Percentiles rank a stretch among this genome's conserved stretches.
Evolutionary conservation across 2,329 filamentous ascomycete species (phyloP).

Genomic region (Fusarium secorum): DNA sequence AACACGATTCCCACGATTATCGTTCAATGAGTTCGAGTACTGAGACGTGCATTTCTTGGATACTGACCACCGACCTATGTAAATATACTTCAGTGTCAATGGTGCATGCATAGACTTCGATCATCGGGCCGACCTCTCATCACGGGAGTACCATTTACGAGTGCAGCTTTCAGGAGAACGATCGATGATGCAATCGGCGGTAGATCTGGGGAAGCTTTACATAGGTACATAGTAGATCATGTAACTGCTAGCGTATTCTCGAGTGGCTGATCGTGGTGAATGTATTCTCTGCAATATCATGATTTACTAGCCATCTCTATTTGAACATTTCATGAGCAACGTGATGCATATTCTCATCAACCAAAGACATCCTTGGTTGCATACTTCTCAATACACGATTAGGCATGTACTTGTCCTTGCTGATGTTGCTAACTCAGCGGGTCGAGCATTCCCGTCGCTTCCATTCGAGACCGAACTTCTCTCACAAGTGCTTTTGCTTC

Average conservation of each 20-base stretch:
- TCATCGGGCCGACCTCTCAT: slow-evolving; percentile 18
- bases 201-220: slow-evolving; percentile 6
- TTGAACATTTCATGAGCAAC: slow-evolving; percentile 19
- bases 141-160: neutral
- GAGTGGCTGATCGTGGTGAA: neutral
- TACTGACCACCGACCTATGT: neutral
- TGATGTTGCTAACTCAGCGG: slow-evolving; percentile 34
- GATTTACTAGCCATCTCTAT: neutral
- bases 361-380: neutral
- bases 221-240: neutral
- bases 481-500: slow-evolving; percentile 93
- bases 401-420: slow-evolving; percentile 14
- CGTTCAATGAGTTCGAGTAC: neutral
- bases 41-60: neutral
- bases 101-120: slow-evolving; percentile 3
- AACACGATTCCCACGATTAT: neutral
- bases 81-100: neutral
- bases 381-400: neutral
- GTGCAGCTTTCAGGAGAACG: neutral
- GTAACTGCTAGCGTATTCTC: neutral
- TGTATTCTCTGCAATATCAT: neutral
- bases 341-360: slow-evolving; percentile 20
- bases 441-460: slow-evolving; percentile 52
- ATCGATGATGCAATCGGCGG: neutral
- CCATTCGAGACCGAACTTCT: slow-evolving; percentile 81